A percentile compares a stretch with the other conserved stretches of the same genome.
phyloP scores from a whole-genome alignment of 164 flowering plant species.

The Dillenia suffruticosa region DNA sequence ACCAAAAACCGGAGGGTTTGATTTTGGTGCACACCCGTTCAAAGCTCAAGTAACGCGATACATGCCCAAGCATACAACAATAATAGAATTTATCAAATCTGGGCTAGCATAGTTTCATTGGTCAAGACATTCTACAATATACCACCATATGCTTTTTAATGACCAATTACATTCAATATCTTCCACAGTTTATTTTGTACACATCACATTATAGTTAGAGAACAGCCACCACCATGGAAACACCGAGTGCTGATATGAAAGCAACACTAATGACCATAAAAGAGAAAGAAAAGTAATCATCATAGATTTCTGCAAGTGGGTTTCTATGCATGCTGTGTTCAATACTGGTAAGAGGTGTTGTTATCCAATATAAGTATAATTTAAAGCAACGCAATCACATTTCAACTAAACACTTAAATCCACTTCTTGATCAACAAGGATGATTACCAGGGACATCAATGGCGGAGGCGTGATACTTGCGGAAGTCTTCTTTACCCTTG shows the following conservation, averaged over 20 bases:
- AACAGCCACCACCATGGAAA: background rate
- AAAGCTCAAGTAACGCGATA: too few relatives aligned
- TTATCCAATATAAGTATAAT: background rate
- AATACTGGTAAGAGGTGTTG: background rate
- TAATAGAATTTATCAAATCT: too few relatives aligned
- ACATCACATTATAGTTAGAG: background rate
- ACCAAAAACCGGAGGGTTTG: too few relatives aligned
- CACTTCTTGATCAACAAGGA: background rate
- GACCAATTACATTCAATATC: too few relatives aligned
- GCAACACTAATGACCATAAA: background rate
- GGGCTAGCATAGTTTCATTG: too few relatives aligned
- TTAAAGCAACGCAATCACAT: background rate
- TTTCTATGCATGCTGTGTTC: background rate
- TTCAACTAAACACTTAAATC: background rate
- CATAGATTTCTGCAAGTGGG: background rate
- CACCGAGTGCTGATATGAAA: background rate
- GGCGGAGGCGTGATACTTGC: conserved; percentile 91
- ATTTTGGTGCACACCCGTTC: too few relatives aligned
- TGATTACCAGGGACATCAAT: conserved; percentile 82
- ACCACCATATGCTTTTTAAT: too few relatives aligned
- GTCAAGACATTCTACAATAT: too few relatives aligned
- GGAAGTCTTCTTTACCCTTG: conserved; percentile 82
- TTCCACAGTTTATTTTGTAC: background rate
- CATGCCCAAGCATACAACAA: too few relatives aligned
- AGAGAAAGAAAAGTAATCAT: background rate